Conservation (phyloP, 2,329 filamentous ascomycete species). For the Leptographium flavum region DNA sequence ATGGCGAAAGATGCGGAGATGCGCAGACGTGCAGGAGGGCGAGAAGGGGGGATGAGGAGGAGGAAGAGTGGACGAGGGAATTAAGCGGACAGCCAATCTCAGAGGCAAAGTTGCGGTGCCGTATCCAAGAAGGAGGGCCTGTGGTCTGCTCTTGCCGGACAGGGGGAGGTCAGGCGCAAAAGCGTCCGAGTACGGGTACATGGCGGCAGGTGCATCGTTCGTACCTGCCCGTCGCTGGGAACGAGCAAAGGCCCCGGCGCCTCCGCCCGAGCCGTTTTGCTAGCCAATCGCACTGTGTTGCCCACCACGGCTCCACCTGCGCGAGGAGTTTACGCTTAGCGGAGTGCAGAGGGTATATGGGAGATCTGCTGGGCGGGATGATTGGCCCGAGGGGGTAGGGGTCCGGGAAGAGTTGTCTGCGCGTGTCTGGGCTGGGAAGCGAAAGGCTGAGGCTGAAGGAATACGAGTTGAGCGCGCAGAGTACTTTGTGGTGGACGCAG, state of each 20-base stretch:
- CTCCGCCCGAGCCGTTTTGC: conserved; percentile 6
- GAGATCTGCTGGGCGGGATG: too few relatives aligned
- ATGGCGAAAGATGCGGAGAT: neutral
- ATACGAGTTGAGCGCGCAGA: too few relatives aligned
- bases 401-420: too few relatives aligned
- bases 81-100: neutral
- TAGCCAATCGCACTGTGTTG: conserved; percentile 5
- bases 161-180: neutral
- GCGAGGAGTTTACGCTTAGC: too few relatives aligned
- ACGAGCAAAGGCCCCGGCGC: conserved; percentile 2
- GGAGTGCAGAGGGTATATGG: too few relatives aligned
- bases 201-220: neutral
- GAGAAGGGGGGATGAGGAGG: neutral
- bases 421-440: too few relatives aligned
- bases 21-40: neutral
- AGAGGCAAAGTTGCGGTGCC: too few relatives aligned
- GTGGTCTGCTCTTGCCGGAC: neutral
- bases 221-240: neutral
- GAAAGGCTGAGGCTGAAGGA: too few relatives aligned
- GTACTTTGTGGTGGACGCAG: too few relatives aligned
- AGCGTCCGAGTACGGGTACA: neutral
- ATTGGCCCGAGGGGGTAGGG: too few relatives aligned
- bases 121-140: too few relatives aligned
- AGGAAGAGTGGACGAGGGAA: conserved; percentile 1
- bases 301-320: too few relatives aligned